These are phyloP conservation scores for Bipolaris victoriae DNA, from an alignment of 2,329 filamentous ascomycete species.

Conservation along the genomic window DNA sequence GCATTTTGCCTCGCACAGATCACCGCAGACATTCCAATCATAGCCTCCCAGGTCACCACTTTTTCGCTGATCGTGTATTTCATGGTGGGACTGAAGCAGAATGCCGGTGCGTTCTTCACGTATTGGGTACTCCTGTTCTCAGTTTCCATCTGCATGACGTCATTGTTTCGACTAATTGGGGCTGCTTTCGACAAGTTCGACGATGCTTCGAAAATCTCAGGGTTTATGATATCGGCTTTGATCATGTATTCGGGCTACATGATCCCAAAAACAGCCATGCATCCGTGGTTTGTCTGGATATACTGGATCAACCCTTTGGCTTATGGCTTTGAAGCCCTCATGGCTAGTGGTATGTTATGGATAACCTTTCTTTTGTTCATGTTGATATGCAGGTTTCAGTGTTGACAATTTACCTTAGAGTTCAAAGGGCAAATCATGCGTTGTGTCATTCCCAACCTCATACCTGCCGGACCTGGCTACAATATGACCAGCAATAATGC, in stretches of 20 bases:
- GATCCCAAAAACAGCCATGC: conserved; percentile 65
- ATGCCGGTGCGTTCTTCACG: conserved; percentile 78
- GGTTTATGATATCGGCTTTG: conserved; percentile 61
- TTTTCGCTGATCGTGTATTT: conserved; percentile 76
- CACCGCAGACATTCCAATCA: conserved; percentile 61
- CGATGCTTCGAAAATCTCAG: conserved; percentile 60
- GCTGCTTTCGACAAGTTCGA: conserved; percentile 67
- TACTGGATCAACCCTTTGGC: conserved; percentile 78
- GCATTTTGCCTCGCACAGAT: conserved; percentile 75
- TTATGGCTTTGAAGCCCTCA: conserved; percentile 77
- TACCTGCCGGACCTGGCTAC: conserved; percentile 57
- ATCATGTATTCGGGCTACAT: conserved; percentile 63
- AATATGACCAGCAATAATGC: conserved; percentile 33
- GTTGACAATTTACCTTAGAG: conserved; percentile 60
- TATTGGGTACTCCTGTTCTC: conserved; percentile 69
- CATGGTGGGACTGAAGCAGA: conserved; percentile 75
- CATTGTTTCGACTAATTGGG: conserved; percentile 78
- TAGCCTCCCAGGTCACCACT: conserved; percentile 63
- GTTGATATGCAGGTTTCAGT: conserved; percentile 79
- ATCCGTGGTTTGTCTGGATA: conserved; percentile 80
- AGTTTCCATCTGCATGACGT: conserved; percentile 65
- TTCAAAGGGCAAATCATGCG: conserved; percentile 67
- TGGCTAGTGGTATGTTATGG: conserved; percentile 74
- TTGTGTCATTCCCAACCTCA: conserved; percentile 58
- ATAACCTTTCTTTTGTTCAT: conserved; percentile 68